A percentile compares a stretch with the other conserved stretches of the same genome.
phyloP scores from a whole-genome alignment of 2,329 filamentous ascomycete genomes.

The Harringtonia lauricola region DNA sequence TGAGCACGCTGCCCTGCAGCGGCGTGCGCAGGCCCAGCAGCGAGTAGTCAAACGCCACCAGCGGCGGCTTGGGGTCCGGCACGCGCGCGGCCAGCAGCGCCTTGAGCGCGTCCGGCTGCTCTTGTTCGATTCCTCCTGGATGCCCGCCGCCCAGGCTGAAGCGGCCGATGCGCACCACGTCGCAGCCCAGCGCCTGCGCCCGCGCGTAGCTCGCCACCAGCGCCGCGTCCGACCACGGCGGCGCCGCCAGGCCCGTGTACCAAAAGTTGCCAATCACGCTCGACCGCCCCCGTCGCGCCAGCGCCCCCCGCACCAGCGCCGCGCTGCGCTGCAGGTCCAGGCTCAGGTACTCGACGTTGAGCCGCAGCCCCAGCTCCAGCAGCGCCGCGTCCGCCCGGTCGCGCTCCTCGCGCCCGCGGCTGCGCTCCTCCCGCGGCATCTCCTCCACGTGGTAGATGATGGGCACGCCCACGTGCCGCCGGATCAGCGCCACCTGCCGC shows the following conservation, averaged over 20 bases:
- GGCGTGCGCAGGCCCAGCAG: slow-evolving; percentile 30
- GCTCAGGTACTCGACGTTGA: slow-evolving; percentile 55
- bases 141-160: slow-evolving; percentile 42
- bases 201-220: slow-evolving; percentile 42
- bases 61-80: slow-evolving; percentile 34
- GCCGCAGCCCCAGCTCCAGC: slow-evolving; percentile 50
- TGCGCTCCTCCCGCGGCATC: slow-evolving; percentile 29
- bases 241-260: slow-evolving; percentile 30
- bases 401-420: slow-evolving; percentile 24
- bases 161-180: slow-evolving; percentile 50
- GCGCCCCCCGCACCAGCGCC: slow-evolving; percentile 33
- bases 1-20: slow-evolving; percentile 36
- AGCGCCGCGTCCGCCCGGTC: slow-evolving; percentile 41
- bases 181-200: slow-evolving; percentile 45
- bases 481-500: slow-evolving; percentile 44
- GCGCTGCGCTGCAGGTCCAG: slow-evolving; percentile 49
- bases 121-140: too few species aligned
- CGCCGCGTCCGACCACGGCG: slow-evolving; percentile 43
- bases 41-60: slow-evolving; percentile 36
- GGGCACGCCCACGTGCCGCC: slow-evolving; percentile 42
- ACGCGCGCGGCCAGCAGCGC: slow-evolving; percentile 30
- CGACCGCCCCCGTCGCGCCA: slow-evolving; percentile 42
- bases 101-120: slow-evolving; percentile 38
- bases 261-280: slow-evolving; percentile 50
- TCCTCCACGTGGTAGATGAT: slow-evolving; percentile 48